phyloP scores from a whole-genome alignment of 176 grass and related monocot genomes.

The Carex kokanica region DNA sequence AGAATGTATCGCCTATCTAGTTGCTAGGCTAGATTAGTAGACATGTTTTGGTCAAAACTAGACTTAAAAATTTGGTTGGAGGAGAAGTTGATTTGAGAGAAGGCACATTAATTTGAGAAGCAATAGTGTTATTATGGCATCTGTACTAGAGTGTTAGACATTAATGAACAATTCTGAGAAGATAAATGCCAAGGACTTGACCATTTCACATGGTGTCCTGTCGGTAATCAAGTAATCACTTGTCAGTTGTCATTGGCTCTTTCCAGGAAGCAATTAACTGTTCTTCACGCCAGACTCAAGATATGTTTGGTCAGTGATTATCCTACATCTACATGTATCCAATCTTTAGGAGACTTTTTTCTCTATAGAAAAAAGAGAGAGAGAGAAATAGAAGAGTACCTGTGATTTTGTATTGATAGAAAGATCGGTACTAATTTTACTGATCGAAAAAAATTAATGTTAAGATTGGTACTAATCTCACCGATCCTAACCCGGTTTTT shows the following conservation, averaged over 20 bases:
- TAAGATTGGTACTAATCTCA: too few species aligned
- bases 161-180: background rate
- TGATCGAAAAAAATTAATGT: too few species aligned
- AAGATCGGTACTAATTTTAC: too few species aligned
- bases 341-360: too few species aligned
- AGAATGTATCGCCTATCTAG: background rate
- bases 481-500: too few species aligned
- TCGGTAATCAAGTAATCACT: background rate
- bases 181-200: background rate
- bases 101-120: background rate
- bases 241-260: background rate
- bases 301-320: too few species aligned
- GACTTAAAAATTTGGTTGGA: background rate
- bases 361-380: background rate
- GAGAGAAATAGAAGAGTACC: too few species aligned
- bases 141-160: background rate
- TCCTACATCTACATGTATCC: background rate
- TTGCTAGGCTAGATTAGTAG: background rate
- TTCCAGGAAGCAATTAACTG: background rate
- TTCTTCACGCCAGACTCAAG: background rate
- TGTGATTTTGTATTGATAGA: too few species aligned
- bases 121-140: slow-evolving; percentile 1
- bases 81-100: background rate
- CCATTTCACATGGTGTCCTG: background rate
- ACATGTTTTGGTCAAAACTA: background rate